Evolutionary conservation across 495 filamentous ascomycete genomes (phyloP).

Genomic region (Hyaloscypha bicolor): DNA sequence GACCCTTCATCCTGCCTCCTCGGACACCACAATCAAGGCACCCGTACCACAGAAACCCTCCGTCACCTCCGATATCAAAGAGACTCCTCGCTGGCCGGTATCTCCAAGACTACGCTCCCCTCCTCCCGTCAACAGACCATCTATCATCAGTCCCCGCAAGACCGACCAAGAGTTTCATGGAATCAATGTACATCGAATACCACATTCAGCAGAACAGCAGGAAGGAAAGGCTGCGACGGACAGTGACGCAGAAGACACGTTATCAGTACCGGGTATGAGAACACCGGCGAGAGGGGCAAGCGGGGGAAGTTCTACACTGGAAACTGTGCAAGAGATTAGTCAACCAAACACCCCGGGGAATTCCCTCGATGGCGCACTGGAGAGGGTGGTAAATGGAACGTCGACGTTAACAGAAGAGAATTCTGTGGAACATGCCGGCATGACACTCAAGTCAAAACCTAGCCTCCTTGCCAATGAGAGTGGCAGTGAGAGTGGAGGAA

Average conservation of each 20-base stretch:
- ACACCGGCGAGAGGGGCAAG: constrained; percentile 68
- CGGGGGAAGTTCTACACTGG: constrained; percentile 70
- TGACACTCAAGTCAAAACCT: constrained; percentile 36
- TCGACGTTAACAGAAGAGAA: constrained; percentile 42
- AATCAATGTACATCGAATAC: constrained; percentile 57
- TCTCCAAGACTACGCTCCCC: constrained; percentile 70
- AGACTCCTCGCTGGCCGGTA: constrained; percentile 64
- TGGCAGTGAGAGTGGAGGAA: constrained; percentile 62
- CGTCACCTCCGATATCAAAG: constrained; percentile 51
- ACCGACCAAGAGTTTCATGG: constrained; percentile 48
- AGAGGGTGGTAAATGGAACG: constrained; percentile 52
- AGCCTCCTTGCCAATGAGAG: constrained; percentile 53
- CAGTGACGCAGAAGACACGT: constrained; percentile 56
- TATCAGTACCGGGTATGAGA: constrained; percentile 56
- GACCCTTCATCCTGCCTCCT: constrained; percentile 48
- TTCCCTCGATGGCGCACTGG: constrained; percentile 43
- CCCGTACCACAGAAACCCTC: constrained; percentile 62
- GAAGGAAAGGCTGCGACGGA: constrained; percentile 39
- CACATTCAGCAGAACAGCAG: constrained; percentile 45
- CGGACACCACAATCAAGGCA: constrained; percentile 60
- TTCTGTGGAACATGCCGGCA: constrained; percentile 34
- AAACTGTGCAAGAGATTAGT: constrained; percentile 93
- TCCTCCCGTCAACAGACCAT: constrained; percentile 54
- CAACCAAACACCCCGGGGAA: constrained; percentile 70
- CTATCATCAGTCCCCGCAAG: constrained; percentile 46